Base-by-base conservation (phyloP, 2,329 filamentous ascomycete species). In the Colletotrichum sublineola region DNA sequence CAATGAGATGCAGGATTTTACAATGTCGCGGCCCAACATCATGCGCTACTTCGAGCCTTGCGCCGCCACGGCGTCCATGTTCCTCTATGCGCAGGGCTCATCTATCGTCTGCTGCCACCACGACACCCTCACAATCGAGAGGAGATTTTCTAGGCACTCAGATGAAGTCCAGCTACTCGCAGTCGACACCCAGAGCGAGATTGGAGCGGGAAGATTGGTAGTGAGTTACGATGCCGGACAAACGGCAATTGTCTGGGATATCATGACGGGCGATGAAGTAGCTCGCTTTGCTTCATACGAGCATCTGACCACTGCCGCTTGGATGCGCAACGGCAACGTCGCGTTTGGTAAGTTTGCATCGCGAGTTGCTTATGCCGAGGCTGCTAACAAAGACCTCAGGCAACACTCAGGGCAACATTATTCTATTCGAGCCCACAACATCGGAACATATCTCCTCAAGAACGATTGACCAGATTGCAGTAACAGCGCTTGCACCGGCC, bases 241-340 rank as follows among this genome's bases (percentile, higher is more conserved):
- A 81, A 97, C 94, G 1, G 94, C 95, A 5, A 97, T 98, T 79
- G 94, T 98, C 9, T 99, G 96, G 96, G 96, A 99, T 82, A 87
- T 98, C 73, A 91, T 97, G 84, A 97, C 94, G 0, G 96, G 96
- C 61, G 91, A 95, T 72, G 95, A 98, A 82, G 89, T 98, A 71
- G 92, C 96, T 50, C 90, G 95, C n/a, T 98, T 98, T 84, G 92
- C 92, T 33, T 96, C 95, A 0, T 98, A 97, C 79, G 94, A 97
- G 78, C 90, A 93, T 75, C 88, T 98, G 74, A 92, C 91, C 31
- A 92, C 94, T 40, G 96, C 95, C 48, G 88, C 93, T 15, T 99
- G 96, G 94, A 98, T 99, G 95, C 90, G 92, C 56, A 98, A 98
- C 83, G 96, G 96, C 67, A 97, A 97, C 83, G 92, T 99, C 76